These are phyloP conservation scores for Pleurotus sapidus DNA, from an alignment of 768 basidiomycete genomes.

Conservation along the genomic window DNA sequence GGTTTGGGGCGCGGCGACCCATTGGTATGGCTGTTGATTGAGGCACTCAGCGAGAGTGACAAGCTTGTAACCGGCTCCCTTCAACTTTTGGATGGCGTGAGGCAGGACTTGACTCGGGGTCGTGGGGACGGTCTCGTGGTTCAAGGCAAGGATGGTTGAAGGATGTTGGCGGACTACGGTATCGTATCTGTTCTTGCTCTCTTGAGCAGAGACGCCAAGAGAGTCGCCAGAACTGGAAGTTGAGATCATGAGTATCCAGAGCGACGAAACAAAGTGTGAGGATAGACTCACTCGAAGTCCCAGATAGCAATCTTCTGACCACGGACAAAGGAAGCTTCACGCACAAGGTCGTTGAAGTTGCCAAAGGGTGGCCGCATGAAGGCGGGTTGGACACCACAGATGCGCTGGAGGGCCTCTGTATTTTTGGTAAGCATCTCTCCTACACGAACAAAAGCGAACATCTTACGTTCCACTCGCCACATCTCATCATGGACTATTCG, in stretches of 20 bases:
- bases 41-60: conserved; percentile 44
- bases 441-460: too few relatives aligned
- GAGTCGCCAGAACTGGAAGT: conserved; percentile 35
- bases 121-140: conserved; percentile 32
- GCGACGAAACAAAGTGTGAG: background rate
- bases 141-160: conserved; percentile 31
- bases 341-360: conserved; percentile 45
- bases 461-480: conserved; percentile 17
- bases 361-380: conserved; percentile 51
- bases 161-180: conserved; percentile 26
- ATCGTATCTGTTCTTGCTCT: conserved; percentile 27
- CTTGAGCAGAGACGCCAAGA: conserved; percentile 20
- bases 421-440: background rate
- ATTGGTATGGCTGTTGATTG: conserved; percentile 33
- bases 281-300: conserved; percentile 25
- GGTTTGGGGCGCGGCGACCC: conserved; percentile 23
- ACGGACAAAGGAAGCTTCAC: conserved; percentile 28
- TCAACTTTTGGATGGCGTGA: conserved; percentile 32
- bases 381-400: conserved; percentile 39
- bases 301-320: conserved; percentile 31
- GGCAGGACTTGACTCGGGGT: conserved; percentile 29
- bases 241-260: background rate
- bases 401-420: conserved; percentile 38
- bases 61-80: conserved; percentile 37
- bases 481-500: conserved; percentile 24